These are phyloP conservation scores for Pilatotrama ljubarskyi DNA, from an alignment of 768 basidiomycete species.

Conservation along the genomic window DNA sequence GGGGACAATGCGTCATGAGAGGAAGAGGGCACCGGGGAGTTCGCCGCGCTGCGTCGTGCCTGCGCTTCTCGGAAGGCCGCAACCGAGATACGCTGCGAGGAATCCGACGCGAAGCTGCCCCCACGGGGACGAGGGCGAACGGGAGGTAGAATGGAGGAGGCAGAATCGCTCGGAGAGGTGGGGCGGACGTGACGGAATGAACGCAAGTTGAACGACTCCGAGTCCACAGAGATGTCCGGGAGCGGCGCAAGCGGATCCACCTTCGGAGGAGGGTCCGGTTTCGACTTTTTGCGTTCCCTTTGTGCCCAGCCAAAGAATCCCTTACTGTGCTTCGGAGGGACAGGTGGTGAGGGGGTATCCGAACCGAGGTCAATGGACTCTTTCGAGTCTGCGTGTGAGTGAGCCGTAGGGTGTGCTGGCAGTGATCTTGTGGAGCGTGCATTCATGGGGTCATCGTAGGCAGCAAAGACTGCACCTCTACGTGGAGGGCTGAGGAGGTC, in stretches of 20 bases:
- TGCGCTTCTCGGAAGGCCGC: constrained; percentile 82
- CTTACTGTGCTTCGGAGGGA: constrained; percentile 34
- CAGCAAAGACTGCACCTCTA: constrained; percentile 63
- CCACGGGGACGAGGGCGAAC: constrained; percentile 50
- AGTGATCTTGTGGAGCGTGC: constrained; percentile 66
- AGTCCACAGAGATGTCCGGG: constrained; percentile 19
- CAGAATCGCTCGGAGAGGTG: constrained; percentile 38
- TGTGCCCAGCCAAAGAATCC: constrained; percentile 46
- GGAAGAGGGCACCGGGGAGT: constrained; percentile 56
- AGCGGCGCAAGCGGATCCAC: constrained; percentile 21
- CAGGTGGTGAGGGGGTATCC: constrained; percentile 5
- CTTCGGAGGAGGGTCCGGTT: constrained; percentile 34
- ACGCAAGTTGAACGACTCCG: constrained; percentile 66
- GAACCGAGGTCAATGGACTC: constrained; percentile 11
- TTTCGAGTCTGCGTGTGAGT: constrained; percentile 9
- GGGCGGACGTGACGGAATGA: constrained; percentile 70
- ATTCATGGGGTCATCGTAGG: constrained; percentile 51
- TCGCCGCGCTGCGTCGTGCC: constrained; percentile 60
- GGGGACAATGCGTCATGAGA: constrained; percentile 22
- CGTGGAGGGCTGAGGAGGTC: constrained; percentile 54
- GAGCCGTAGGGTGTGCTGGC: constrained; percentile 39
- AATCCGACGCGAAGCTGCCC: constrained; percentile 59
- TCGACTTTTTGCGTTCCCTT: constrained; percentile 42
- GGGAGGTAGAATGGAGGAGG: constrained; percentile 30
- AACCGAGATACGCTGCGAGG: constrained; percentile 75